Base-by-base conservation (phyloP, 164 flowering plant genomes). In the Brasenia schreberi region DNA sequence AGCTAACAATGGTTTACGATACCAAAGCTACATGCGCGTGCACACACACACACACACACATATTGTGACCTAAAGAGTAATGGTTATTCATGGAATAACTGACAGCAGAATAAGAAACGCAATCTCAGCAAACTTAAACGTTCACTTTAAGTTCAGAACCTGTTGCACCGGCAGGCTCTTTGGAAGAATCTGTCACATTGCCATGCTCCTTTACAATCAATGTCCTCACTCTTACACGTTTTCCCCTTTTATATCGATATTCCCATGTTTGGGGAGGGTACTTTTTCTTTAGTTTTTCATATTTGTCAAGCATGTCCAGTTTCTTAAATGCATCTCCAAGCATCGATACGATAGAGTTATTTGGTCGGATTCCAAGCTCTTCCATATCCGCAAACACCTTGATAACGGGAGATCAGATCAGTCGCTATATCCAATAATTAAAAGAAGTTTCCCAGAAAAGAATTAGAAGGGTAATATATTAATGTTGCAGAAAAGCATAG, bases 321-420 rank as follows among this genome's bases (percentile, higher is more conserved):
- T 87, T 78, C 74, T 78, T 78, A 75, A 92, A 89, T 62, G 79
- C 87, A 63, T 81, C 73, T 67, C 98, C 98, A 66, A 89, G 76
- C 95, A 81, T 88, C 14, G 62, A 18, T 44, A 92, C 87, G 58
- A 85, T 78, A 16, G 91, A 65, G 64, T 69, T 66, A 62, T 73
- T 83, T 43, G 98, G 96, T 59, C 75, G 76, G 16, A 89, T 73
- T 9, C 88, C 87, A 16, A 92, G 93, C 82, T 92, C 98, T 75
- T 92, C 98, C 98, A 92, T 89, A 77, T 92, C 96, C 18, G 96
- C 98, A 82, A 92, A 92, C 65, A 84, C 64, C 98, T 92, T 42
- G 58, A 43, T 12, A 18, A 68, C 27, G 16, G 39, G 10, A 63
- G 62, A 9, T 19, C 23, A 33, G 11, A 49, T 17, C 18, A 52